Conservation (phyloP, 2,329 filamentous ascomycete species). For the Fusarium sambucinum region DNA sequence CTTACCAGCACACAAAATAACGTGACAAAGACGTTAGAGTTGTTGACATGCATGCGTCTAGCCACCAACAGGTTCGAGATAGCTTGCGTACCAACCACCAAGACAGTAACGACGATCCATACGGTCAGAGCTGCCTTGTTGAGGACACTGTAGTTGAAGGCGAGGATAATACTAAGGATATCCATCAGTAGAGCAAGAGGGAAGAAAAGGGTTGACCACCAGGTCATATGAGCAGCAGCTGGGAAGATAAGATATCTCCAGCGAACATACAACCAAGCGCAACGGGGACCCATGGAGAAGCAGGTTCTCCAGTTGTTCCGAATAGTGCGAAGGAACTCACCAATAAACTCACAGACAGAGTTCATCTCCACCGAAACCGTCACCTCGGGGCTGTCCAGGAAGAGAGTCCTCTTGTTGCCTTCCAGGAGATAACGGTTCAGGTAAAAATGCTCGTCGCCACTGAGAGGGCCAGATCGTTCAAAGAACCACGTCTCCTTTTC, state of each 20-base stretch:
- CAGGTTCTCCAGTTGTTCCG: conserved; percentile 18
- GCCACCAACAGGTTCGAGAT: neutral
- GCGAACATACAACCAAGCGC: neutral
- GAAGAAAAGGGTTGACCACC: neutral
- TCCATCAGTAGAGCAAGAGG: neutral
- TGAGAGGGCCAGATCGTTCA: conserved; percentile 14
- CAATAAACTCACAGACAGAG: conserved; percentile 6
- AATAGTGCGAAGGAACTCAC: conserved; percentile 9
- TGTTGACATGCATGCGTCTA: neutral
- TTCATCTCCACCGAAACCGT: conserved; percentile 1
- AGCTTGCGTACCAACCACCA: neutral
- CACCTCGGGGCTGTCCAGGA: conserved; percentile 15
- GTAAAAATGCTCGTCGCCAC: conserved; percentile 31
- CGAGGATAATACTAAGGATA: neutral
- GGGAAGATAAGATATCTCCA: neutral
- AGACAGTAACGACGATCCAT: neutral
- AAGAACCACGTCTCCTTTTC: conserved; percentile 27
- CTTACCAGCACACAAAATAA: neutral
- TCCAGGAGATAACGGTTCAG: conserved; percentile 25
- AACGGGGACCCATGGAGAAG: neutral
- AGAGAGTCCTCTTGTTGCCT: conserved; percentile 5
- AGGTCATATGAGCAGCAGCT: neutral
- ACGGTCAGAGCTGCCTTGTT: neutral
- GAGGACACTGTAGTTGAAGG: neutral
- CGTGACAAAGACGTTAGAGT: neutral